Evolutionary conservation across 805 yeast genomes (phyloP).

Genomic region (Danielia reshetovae): DNA sequence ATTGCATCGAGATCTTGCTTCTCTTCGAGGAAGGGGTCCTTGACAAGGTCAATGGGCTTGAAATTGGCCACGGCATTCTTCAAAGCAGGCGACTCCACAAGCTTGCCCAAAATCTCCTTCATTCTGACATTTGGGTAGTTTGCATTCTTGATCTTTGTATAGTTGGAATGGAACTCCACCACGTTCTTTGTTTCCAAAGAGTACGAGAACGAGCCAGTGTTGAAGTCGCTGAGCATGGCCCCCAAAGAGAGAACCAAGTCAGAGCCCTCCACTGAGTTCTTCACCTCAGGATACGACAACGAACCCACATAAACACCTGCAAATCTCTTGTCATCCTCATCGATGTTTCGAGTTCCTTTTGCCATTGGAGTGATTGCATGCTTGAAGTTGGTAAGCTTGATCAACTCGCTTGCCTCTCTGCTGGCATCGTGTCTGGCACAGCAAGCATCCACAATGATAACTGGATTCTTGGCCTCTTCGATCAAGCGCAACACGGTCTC

Average conservation of each 20-base stretch:
- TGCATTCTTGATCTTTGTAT: conserved; percentile 17
- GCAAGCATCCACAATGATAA: conserved; percentile 21
- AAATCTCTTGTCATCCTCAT: conserved; percentile 17
- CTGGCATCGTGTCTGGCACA: conserved; percentile 18
- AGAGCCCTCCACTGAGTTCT: conserved; percentile 17
- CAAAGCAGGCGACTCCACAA: conserved; percentile 6
- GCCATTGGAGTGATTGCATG: conserved; percentile 23
- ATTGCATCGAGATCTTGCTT: conserved; percentile 5
- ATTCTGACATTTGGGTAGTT: conserved; percentile 18
- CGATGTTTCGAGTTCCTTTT: conserved; percentile 16
- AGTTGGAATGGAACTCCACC: conserved; percentile 21
- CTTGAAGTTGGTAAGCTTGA: conserved; percentile 17
- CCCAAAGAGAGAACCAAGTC: conserved; percentile 23
- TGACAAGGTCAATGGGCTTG: conserved; percentile 11
- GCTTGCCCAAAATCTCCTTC: conserved; percentile 15
- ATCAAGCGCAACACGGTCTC: conserved; percentile 5
- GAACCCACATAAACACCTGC: conserved; percentile 23
- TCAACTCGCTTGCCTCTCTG: conserved; percentile 15
- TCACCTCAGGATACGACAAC: conserved; percentile 21
- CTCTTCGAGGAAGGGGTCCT: conserved; percentile 13
- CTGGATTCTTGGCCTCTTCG: conserved; percentile 16
- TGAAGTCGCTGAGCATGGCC: conserved; percentile 21
- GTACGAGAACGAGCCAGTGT: conserved; percentile 22
- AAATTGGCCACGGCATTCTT: conserved; percentile 8
- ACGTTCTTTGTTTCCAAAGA: conserved; percentile 18